phyloP scores from a whole-genome alignment of 1,284 basidiomycete genomes.

The Ganoderma leucocontextum region DNA sequence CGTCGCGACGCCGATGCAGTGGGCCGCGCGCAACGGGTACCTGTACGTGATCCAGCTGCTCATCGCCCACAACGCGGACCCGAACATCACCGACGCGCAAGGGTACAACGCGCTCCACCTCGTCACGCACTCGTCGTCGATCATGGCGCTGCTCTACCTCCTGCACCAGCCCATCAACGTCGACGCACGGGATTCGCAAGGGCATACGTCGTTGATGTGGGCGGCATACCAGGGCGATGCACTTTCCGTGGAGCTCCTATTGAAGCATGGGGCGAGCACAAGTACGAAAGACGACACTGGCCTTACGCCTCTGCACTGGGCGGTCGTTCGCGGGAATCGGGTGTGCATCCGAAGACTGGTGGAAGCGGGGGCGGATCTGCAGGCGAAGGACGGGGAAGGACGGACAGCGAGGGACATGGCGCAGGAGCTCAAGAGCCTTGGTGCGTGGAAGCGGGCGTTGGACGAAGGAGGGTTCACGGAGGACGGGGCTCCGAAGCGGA shows the following conservation, averaged over 20 bases:
- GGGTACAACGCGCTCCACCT: conserved; percentile 98
- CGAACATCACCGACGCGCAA: conserved; percentile 90
- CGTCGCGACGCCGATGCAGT: conserved; percentile 95
- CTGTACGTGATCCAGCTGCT: conserved; percentile 94
- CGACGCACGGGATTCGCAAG: conserved; percentile 89
- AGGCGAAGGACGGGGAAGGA: conserved; percentile 83
- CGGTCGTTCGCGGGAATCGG: conserved; percentile 95
- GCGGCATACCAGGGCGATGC: conserved; percentile 99
- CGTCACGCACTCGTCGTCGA: conserved; percentile 91
- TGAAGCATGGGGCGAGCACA: conserved; percentile 88
- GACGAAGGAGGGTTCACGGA: conserved; percentile 87
- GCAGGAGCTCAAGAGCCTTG: conserved; percentile 88
- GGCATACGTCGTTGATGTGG: conserved; percentile 98
- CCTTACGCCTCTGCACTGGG: conserved; percentile 96
- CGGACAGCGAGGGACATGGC: conserved; percentile 97
- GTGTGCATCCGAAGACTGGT: conserved; percentile 87
- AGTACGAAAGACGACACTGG: conserved; percentile 83
- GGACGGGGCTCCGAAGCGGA: conserved; percentile 74
- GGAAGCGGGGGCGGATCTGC: conserved; percentile 86
- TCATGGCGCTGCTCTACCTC: conserved; percentile 94
- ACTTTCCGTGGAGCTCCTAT: conserved; percentile 89
- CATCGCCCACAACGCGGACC: conserved; percentile 90
- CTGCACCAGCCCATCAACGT: conserved; percentile 91
- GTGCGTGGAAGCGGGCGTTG: conserved; percentile 88
- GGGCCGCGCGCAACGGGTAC: conserved; percentile 97